Evolutionary conservation across 1,284 basidiomycete genomes (phyloP).

Genomic region (Apiotrichum akiyoshidainum): DNA sequence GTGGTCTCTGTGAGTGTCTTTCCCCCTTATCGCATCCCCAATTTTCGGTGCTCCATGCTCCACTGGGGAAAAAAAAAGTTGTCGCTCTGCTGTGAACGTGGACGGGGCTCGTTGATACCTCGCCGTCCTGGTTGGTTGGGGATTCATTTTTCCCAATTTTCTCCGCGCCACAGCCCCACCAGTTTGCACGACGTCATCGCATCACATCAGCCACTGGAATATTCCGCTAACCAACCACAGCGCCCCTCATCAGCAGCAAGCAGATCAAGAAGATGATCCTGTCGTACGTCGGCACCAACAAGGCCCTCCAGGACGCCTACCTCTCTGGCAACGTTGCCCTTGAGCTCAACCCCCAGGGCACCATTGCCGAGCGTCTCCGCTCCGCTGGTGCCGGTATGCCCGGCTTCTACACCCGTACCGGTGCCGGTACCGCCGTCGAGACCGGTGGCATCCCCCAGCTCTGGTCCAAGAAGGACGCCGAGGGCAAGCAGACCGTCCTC

Average conservation of each 20-base stretch:
- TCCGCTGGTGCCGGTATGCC: conserved; percentile 93
- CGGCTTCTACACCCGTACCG: conserved; percentile 93
- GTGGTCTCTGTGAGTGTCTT: conserved; percentile 66
- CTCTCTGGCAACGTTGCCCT: conserved; percentile 75
- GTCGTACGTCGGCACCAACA: conserved; percentile 71
- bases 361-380: conserved; percentile 83
- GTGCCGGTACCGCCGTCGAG: conserved; percentile 79
- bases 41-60: background rate
- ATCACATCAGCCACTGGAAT: background rate
- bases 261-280: conserved; percentile 82
- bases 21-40: background rate
- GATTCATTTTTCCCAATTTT: background rate
- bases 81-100: background rate
- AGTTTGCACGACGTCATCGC: background rate
- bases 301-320: conserved; percentile 60
- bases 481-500: conserved; percentile 54
- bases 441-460: conserved; percentile 61
- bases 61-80: background rate
- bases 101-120: background rate
- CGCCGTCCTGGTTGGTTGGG: background rate
- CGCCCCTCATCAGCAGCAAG: conserved; percentile 65
- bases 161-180: background rate
- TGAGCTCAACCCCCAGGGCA: conserved; percentile 88
- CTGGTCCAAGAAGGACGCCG: conserved; percentile 33
- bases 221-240: conserved; percentile 50